Conservation (phyloP, 176 grass and related monocot genomes). For the Raddia distichophylla region DNA sequence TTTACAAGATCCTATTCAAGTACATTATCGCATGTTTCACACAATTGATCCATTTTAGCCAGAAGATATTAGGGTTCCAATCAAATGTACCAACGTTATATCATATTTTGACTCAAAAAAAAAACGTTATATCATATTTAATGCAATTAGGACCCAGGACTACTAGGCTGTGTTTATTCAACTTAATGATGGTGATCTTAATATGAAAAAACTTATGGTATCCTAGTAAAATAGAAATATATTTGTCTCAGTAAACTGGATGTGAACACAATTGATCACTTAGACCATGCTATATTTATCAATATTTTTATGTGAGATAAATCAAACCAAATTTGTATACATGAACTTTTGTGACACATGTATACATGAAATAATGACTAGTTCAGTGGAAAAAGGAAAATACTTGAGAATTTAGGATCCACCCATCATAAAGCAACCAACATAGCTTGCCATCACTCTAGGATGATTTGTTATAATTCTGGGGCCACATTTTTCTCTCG, state of each 20-base stretch:
- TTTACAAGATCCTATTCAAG: neutral
- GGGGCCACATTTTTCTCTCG: neutral
- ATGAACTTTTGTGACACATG: neutral
- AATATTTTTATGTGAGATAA: conserved; percentile 5
- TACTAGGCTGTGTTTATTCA: neutral
- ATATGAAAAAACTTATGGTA: no score
- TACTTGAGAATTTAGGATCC: neutral
- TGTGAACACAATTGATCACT: neutral
- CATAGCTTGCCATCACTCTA: conserved; percentile 4
- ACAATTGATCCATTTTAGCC: neutral
- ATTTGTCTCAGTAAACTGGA: neutral
- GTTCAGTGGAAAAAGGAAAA: neutral
- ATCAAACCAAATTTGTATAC: neutral
- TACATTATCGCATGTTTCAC: neutral
- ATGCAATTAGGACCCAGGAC: neutral
- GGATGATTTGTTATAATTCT: neutral
- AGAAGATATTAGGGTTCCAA: neutral
- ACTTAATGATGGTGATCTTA: neutral
- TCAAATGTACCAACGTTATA: neutral
- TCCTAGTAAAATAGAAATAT: conserved; percentile 6
- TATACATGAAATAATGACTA: conserved; percentile 6
- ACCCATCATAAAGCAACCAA: neutral
- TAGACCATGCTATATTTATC: neutral
- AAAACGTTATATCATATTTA: neutral
- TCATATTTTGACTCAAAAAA: no score